Evolutionary conservation across 441 rosid species (phyloP).

Genomic region (Oxalis stricta): DNA sequence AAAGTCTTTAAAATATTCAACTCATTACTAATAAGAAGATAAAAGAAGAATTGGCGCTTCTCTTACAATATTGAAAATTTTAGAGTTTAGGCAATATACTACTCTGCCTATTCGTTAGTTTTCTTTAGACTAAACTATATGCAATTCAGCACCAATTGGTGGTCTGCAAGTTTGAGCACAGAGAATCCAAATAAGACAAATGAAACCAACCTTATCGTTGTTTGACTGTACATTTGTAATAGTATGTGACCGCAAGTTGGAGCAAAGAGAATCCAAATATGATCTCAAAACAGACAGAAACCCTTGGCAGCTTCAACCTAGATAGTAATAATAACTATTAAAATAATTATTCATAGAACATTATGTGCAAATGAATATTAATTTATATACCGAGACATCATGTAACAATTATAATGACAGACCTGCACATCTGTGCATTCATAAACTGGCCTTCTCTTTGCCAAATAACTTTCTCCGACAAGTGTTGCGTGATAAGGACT

Average conservation of each 20-base stretch:
- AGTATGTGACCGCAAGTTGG: conserved; percentile 64
- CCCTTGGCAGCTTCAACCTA: conserved; percentile 69
- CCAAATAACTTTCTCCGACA: conserved; percentile 92
- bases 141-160: background rate
- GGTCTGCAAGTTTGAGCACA: background rate
- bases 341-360: background rate
- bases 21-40: conserved; percentile 1
- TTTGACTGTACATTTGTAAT: conserved; percentile 75
- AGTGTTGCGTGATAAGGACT: conserved; percentile 78
- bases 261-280: conserved; percentile 56
- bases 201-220: conserved; percentile 59
- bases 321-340: background rate
- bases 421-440: conserved; percentile 94
- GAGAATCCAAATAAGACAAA: background rate
- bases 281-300: conserved; percentile 36
- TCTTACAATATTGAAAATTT: background rate
- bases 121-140: background rate
- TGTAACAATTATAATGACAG: conserved; percentile 8
- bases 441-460: conserved; percentile 69
- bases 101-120: too few relatives aligned
- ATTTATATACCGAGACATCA: too few relatives aligned
- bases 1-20: background rate
- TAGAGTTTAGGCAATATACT: too few relatives aligned
- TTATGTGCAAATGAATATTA: background rate
- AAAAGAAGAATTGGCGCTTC: too few relatives aligned